phyloP scores from a whole-genome alignment of 2,329 filamentous ascomycete genomes.

The Sporothrix curviconia region DNA sequence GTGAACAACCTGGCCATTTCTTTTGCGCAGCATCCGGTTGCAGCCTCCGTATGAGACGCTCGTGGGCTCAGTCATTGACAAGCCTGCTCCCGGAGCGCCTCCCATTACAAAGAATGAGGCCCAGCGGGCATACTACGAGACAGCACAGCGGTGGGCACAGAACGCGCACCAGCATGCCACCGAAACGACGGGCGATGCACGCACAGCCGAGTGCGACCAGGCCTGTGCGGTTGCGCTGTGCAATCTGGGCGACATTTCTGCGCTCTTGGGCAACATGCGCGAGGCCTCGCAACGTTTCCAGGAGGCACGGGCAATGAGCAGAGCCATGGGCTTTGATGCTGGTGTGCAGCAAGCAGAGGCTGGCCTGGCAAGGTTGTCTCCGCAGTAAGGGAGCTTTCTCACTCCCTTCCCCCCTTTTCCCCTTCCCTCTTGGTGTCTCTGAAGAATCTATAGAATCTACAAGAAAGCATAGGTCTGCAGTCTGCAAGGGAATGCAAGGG shows the following conservation, averaged over 20 bases:
- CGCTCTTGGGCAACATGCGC: constrained; percentile 59
- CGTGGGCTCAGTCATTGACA: constrained; percentile 19
- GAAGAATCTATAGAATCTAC: no score
- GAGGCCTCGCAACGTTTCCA: constrained; percentile 63
- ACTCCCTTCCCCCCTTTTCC: no score
- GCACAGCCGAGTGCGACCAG: constrained; percentile 73
- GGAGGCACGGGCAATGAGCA: constrained; percentile 59
- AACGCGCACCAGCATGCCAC: constrained; percentile 65
- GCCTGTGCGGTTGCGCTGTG: constrained; percentile 79
- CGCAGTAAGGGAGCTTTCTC: no score
- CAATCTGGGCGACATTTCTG: constrained; percentile 78
- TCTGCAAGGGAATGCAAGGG: no score
- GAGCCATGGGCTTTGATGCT: constrained; percentile 44
- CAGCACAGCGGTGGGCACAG: constrained; percentile 69
- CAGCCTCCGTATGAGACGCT: constrained; percentile 29
- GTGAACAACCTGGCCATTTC: constrained; percentile 76
- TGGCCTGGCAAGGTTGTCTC: constrained; percentile 33
- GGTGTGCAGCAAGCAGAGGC: constrained; percentile 48
- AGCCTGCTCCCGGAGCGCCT: background rate
- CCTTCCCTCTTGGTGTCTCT: no score
- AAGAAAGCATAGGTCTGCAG: no score
- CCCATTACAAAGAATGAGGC: constrained; percentile 32
- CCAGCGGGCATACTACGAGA: constrained; percentile 56
- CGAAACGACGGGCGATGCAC: constrained; percentile 57
- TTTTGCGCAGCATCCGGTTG: constrained; percentile 60